Base-by-base conservation (phyloP, 73 alveolate genomes). In the Uronychia binucleata region DNA sequence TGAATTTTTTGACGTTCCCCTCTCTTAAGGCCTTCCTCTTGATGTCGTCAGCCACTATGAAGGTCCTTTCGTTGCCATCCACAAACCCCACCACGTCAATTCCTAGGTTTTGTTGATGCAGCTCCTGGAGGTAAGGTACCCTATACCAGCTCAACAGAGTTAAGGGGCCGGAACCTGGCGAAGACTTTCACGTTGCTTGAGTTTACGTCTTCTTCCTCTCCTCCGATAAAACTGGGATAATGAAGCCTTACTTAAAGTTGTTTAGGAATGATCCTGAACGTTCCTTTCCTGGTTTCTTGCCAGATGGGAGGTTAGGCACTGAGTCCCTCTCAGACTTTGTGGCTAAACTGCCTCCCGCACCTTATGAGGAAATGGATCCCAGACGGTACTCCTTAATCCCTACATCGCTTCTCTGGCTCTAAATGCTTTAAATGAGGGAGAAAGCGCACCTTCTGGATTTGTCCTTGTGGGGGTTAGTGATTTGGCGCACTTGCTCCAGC, bases 81-180 rank as follows among this genome's bases (percentile, higher is more conserved):
- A 1, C 74, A 57, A 57, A 80, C 5, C 25, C 28, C 26, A 82
- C 78, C 58, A 82, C 31, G 5, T 82, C 82, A 26, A 13, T 8
- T 60, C 78, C 31, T 13, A 60, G 13, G 28, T 26, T 19, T 26
- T 60, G 5, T 29, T 28, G 26, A 29, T 28, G 14, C 5, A 28
- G 33, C 5, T 28, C 78, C 31, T 60, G 33, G 5, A 28, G 14
- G 5, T 60, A 1, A 26, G 26, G 14, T 26, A 1, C 33, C 26
- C 78, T 19, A 13, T 60, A 19, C 31, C 31, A 78, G 29, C 77
- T 92, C 97, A 29, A 92, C 67, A 79, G 83, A 88, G 77, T 92
- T 92, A 0, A 90, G 78, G 0, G 97, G 97, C 77, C 97, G 92
- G 81, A 92, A 92, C n/a, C 97, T 86, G 34, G 87, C 60, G 58